These are phyloP conservation scores for Neurospora sp. DNA, from an alignment of 495 filamentous ascomycete species.

Conservation along the genomic window DNA sequence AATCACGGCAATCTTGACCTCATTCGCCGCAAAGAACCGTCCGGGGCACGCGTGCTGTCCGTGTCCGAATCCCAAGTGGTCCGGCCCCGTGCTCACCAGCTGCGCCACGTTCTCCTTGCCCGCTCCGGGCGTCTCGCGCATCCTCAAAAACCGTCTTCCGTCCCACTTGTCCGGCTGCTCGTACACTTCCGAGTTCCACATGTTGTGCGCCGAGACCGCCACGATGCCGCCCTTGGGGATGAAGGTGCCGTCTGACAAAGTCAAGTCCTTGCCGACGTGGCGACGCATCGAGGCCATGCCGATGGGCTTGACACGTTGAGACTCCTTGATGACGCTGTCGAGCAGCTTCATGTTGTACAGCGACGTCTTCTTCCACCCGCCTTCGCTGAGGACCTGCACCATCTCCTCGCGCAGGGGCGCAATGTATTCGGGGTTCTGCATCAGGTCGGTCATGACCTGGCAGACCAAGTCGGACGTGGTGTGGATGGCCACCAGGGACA, in stretches of 20 bases:
- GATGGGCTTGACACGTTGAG: conserved; percentile 30
- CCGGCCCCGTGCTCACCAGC: conserved; percentile 32
- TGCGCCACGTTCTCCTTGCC: conserved; percentile 31
- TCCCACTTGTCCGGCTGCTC: conserved; percentile 35
- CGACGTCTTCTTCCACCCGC: conserved; percentile 37
- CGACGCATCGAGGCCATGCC: conserved; percentile 32
- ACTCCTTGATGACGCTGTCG: conserved; percentile 41
- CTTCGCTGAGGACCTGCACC: conserved; percentile 17
- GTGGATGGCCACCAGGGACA: conserved; percentile 24
- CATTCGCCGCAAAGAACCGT: conserved; percentile 32
- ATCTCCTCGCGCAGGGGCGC: conserved; percentile 29
- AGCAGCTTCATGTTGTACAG: conserved; percentile 44
- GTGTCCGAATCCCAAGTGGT: conserved; percentile 30
- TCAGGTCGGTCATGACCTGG: conserved; percentile 28
- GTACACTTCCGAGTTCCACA: conserved; percentile 34
- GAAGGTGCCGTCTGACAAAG: conserved; percentile 38
- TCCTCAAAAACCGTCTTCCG: conserved; percentile 35
- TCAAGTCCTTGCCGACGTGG: conserved; percentile 22
- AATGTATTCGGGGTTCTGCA: conserved; percentile 25
- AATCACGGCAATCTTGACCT: conserved; percentile 26
- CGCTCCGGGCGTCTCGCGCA: conserved; percentile 17
- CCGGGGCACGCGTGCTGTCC: conserved; percentile 32
- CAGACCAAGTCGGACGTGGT: conserved; percentile 29
- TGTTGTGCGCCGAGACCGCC: conserved; percentile 21
- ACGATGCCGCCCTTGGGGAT: conserved; percentile 39